Base-by-base conservation (phyloP, 192 early-diverging fungal species). In the Entophlyctis luteolus region DNA sequence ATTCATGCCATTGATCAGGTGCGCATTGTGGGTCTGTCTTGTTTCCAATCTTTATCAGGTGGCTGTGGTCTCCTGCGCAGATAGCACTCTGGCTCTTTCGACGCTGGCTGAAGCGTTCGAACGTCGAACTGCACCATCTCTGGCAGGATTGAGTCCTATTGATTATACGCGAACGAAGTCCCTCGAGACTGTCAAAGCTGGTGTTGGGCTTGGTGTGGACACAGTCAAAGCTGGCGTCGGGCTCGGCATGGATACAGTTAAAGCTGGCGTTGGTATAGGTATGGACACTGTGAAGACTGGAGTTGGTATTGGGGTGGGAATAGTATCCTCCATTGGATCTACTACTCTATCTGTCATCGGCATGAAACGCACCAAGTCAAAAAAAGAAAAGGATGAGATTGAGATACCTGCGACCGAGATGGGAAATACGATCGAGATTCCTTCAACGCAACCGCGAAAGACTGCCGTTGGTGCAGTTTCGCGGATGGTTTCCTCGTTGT, bases 251-350 rank as follows among this genome's bases (percentile, higher is more conserved):
- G 47, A 32, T 14, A 49, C 60, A 16, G 60, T 49, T 31, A 63
- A 63, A 25, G 60, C 60, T 2, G 60, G 60, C 8, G 29, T 63
- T 2, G 60, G 60, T 23, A 10, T 49, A 12, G 60, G 60, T 32
- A 18, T 63, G 0, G 47, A 48, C 6, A 20, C 35, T 1, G 60
- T 63, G 29, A 50, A 45, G 2, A 31, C 39, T 2, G 47, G 60
- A 22, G 29, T 63, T 1, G 46, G 47, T n/a, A 16, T 49, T 28
- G 50, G 50, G 14, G 14, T 53, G 0, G 50, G 50, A 2, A 28
- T 23, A 1, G 60, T 49, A 8, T 63, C 60, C 0, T 22, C 54
- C n/a, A 22, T 55, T 33, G 54, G 54, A 55, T 55, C 54, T 6
- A 33, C 42, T n/a, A 49, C 60, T 5, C 36, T 63, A 12, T 33